Evolutionary conservation across 257 asterid genomes (phyloP), one percentile per base, ranked within the genome.

Genomic region (Nicotiana sylvestris): DNA sequence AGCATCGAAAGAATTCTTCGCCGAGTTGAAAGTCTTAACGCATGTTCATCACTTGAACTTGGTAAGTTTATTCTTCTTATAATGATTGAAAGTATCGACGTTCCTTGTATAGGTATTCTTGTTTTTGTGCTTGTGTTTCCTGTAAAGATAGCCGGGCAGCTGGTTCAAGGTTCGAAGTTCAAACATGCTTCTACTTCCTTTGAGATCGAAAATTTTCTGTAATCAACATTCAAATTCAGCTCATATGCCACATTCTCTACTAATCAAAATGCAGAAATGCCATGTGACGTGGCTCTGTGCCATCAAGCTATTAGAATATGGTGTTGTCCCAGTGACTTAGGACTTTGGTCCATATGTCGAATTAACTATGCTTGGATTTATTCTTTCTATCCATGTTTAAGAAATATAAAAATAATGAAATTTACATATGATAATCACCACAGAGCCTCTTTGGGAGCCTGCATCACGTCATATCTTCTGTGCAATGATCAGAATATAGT

Each of bases 21-120:
- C 97, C 17, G 97, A 94, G 81, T 87, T 94, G 68, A 94, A 91
- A 60, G 97, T 93, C 76, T 85, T 93, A 88, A 93, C 98, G 1
- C 97, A 89, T 32, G 97, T 93, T 81, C 98, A 94, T 84, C 98
- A 95, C 83, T 91, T 95, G 70, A 95, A 95, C 89, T 89, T 95
- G 98, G 98, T 94, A 91, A 80, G 66, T 1, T 58, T 27, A 0
- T 51, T 27, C 39, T 1, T 72, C 80, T 76, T 76, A 3, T 51
- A 49, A 76, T 76, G 80, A 51, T 46, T 49, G 46, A 51, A 35
- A 46, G 29, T 74, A 49, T 3, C 27, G 27, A 37, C 46, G 35
- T 61, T n/a, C 27, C 64, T 17, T 74, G 43, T 74, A 49, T 15
- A 27, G 49, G 25, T 15, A 66, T 30, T 66, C n/a, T 32, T 66